Evolutionary conservation across 2,329 filamentous ascomycete genomes (phyloP).

Genomic region (Fusarium metavorans): DNA sequence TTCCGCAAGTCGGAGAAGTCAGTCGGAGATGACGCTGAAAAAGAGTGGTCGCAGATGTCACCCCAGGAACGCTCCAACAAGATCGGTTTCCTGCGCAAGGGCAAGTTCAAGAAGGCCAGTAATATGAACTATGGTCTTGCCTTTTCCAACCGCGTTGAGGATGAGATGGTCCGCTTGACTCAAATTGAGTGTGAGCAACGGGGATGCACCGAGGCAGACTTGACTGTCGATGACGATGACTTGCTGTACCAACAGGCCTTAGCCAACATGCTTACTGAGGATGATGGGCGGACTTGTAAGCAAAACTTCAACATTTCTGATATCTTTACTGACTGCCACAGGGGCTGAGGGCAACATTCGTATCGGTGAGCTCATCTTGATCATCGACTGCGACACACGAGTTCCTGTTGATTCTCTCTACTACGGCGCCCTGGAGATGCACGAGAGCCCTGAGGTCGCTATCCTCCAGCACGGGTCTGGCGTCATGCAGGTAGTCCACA

Average conservation of each 20-base stretch:
- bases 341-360: conserved; percentile 68
- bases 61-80: conserved; percentile 50
- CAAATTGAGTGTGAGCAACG: conserved; percentile 36
- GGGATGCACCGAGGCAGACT: conserved; percentile 52
- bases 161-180: conserved; percentile 53
- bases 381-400: conserved; percentile 76
- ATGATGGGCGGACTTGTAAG: conserved; percentile 60
- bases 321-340: accelerated
- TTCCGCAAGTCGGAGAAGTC: conserved; percentile 38
- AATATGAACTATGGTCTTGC: conserved; percentile 76
- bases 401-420: conserved; percentile 73
- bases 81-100: conserved; percentile 65
- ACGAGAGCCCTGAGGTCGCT: conserved; percentile 74
- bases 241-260: conserved; percentile 59
- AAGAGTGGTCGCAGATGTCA: conserved; percentile 4
- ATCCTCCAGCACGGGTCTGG: conserved; percentile 80
- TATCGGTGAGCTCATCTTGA: conserved; percentile 68
- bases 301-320: accelerated
- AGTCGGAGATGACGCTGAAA: neutral
- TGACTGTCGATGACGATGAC: conserved; percentile 57
- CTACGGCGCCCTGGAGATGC: conserved; percentile 78
- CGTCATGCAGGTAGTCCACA: conserved; percentile 80
- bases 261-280: conserved; percentile 59
- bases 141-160: conserved; percentile 67
- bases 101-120: conserved; percentile 74